Base-by-base conservation (phyloP, 2,329 filamentous ascomycete species). In the Neopestalotiopsis clavispora region DNA sequence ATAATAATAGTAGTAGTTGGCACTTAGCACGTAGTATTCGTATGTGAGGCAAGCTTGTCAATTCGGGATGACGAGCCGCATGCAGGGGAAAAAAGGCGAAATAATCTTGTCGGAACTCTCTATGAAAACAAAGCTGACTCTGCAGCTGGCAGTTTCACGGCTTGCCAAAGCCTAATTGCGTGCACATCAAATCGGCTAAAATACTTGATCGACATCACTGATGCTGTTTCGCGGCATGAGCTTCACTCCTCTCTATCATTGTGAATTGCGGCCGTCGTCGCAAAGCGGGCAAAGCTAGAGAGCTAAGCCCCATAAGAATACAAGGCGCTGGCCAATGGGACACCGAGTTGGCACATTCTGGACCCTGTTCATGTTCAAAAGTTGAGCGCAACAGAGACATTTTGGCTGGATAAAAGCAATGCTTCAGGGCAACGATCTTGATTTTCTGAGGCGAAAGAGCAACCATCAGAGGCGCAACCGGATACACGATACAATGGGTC, bases 191-290 rank as follows among this genome's bases (percentile, higher is more conserved):
- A 30, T 49, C 61, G 20, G 30, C 42, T 49, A 40, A 34, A 64
- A 64, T 17, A 52, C 61, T 20, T 64, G 61, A 64, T 64, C 61
- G 61, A 64, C 61, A 52, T 20, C 32, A 45, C 61, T 64, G 34
- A 17, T 64, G 40, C 34, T 49, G 40, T 38, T 20, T n/a, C 42
- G 23, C 23, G 40, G 61, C 38, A 64, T 49, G 20, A 40, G 32
- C 57, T 34, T 59, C 28, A 64, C 34, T 64, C 40, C n/a, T n/a
- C 10, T 64, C 42, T 23, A 64, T 30, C 4, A 34, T 49, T 30
- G 20, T 34, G n/a, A 23, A 34, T 30, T 59, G 45, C 59, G 9
- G 32, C 59, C 14, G 32, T 62, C 28, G 30, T n/a, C 13, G 38
- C 40, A 10, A 20, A 20, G 40, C 30, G 6, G n/a, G 40, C 10